Percentiles rank a stretch among this genome's conserved stretches.
Conservation (phyloP, 169 alveolate species). For the Cyclospora cayetanensis region DNA sequence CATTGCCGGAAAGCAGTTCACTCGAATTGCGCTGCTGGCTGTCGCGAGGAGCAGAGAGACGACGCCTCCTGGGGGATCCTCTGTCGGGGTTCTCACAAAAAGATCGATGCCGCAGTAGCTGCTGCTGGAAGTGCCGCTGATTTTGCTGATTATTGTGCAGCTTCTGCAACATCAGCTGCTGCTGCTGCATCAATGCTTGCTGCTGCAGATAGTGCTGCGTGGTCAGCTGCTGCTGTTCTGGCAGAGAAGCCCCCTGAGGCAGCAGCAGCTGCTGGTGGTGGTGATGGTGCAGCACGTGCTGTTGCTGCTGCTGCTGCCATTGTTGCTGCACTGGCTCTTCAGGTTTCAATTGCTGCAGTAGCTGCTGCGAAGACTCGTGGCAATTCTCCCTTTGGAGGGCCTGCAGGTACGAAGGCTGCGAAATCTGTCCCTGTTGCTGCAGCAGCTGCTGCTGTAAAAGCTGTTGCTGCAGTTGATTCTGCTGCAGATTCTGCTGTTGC, state of each 20-base stretch:
- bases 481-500: too few species aligned
- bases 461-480: too few species aligned
- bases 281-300: constrained; percentile 1
- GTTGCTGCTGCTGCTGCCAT: constrained; percentile 23
- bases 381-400: neutral
- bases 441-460: neutral
- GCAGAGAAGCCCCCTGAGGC: neutral
- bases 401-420: neutral
- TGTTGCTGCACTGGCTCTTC: neutral
- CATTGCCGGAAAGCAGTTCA: neutral
- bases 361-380: neutral
- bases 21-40: constrained; percentile 10
- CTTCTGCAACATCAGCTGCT: constrained; percentile 16
- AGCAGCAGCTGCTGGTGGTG: constrained; percentile 30
- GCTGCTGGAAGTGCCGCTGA: neutral
- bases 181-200: neutral
- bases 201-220: neutral
- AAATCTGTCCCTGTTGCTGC: neutral
- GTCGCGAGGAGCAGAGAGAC: neutral
- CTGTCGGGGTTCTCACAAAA: neutral
- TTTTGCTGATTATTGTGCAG: constrained; percentile 17
- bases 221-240: neutral
- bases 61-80: neutral
- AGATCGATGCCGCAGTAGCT: constrained; percentile 16
- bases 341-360: neutral